Base-by-base conservation (phyloP, 2,329 filamentous ascomycete species). In the Tolypocladium amazonense region DNA sequence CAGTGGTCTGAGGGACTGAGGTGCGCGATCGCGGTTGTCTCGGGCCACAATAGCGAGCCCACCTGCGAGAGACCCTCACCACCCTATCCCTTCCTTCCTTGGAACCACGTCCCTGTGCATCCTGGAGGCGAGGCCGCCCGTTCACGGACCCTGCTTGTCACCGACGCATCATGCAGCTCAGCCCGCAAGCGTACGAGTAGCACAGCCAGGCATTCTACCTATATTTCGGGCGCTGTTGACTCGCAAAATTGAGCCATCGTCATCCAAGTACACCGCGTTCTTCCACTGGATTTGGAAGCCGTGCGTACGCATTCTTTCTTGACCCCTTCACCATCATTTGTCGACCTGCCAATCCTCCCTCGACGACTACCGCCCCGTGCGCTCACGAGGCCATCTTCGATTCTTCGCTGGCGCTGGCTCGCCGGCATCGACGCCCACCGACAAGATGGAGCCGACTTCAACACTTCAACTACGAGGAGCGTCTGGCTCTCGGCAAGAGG, bases 401-500 rank as follows among this genome's bases (percentile, higher is more conserved):
- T 14, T 45, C 30, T 43, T 37, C 52, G 45, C 58, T 63, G 64
- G 64, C 61, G 64, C 64, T 30, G 64, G 64, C 30, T 61, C 64
- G 64, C 61, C 61, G 58, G 50, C 39, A 45, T 53, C 30, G 47
- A 33, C 45, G 20, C 59, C 52, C 38, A 58, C 56, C 59, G 43
- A 62, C 61, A 64, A 59, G 20, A 79, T 77, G 72, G 69, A 71
- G 62, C 66, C 71, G 56, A 71, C 71, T 27, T 67, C 69, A 56
- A 73, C 71, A 25, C 64, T 75, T 58, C 61, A 71, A 57, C 59
- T 62, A 58, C 68, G 70, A 61, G 69, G 65, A 59, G 63, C 67
- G 18, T 65, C 67, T 47, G 68, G 65, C 41, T 62, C 69, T 30
- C 56, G 66, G 50, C 62, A 65, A 61, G 68, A 68, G 61, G 67